These are phyloP conservation scores for Tetracladium marchalianum DNA, from an alignment of 495 filamentous ascomycete genomes.

Conservation along the genomic window DNA sequence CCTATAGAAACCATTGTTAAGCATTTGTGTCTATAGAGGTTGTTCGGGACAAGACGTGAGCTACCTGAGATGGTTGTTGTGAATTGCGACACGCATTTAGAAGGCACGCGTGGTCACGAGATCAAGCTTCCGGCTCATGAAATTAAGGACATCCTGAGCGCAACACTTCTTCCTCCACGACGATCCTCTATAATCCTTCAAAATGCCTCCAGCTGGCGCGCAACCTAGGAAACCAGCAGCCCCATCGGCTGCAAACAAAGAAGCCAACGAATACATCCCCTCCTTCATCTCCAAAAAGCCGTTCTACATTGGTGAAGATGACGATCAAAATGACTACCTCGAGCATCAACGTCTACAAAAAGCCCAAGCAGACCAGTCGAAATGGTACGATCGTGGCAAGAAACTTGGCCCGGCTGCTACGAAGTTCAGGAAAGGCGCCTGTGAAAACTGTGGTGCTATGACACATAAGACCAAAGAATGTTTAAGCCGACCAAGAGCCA, in stretches of 20 bases:
- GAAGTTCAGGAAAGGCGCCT: constrained; percentile 95
- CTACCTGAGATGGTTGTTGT: constrained; percentile 1
- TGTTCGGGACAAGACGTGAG: too few relatives aligned
- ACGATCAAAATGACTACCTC: constrained; percentile 76
- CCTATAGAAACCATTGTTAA: too few relatives aligned
- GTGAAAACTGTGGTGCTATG: constrained; percentile 96
- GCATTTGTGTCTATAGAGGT: too few relatives aligned
- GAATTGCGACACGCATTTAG: not conserved
- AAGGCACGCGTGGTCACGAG: constrained; percentile 5
- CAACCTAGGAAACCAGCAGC: constrained; percentile 27
- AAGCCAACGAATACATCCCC: constrained; percentile 97
- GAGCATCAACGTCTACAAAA: constrained; percentile 92
- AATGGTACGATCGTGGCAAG: constrained; percentile 86
- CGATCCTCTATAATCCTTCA: not conserved
- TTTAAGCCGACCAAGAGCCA: constrained; percentile 76
- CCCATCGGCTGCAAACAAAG: constrained; percentile 51
- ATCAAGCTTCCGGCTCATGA: not conserved
- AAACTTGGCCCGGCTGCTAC: constrained; percentile 75
- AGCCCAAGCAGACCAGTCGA: constrained; percentile 55
- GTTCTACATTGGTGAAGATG: constrained; percentile 84
- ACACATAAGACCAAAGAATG: constrained; percentile 94
- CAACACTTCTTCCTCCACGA: too few relatives aligned
- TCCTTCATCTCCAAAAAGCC: constrained; percentile 96
- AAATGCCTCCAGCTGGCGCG: constrained; percentile 21
- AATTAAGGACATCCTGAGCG: too few relatives aligned